Conservation (phyloP, 2,329 filamentous ascomycete species). For the Lojkania enalia region DNA sequence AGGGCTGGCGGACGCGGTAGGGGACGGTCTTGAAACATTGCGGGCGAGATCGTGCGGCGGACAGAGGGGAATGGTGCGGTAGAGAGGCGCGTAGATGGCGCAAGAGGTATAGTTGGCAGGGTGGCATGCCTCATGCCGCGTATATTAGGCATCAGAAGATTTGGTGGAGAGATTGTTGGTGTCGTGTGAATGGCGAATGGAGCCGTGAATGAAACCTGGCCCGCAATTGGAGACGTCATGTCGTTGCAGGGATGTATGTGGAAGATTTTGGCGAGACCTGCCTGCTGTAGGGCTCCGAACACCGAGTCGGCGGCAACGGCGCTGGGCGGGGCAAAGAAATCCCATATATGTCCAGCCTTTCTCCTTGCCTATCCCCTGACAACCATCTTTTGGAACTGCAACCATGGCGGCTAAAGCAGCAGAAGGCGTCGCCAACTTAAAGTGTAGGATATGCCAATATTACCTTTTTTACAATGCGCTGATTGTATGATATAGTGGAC, state of each 20-base stretch:
- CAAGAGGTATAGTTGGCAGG: slow-evolving; percentile 39
- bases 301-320: slow-evolving; percentile 14
- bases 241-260: slow-evolving; percentile 10
- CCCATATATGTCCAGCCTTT: not conserved
- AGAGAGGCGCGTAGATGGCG: slow-evolving; percentile 17
- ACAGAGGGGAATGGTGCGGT: slow-evolving; percentile 2
- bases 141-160: not conserved
- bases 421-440: slow-evolving; percentile 43
- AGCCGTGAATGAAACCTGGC: not conserved
- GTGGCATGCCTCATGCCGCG: slow-evolving; percentile 67
- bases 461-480: too few species aligned
- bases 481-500: too few species aligned
- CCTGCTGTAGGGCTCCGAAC: slow-evolving; percentile 10
- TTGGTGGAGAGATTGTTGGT: not conserved
- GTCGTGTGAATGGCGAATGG: not conserved
- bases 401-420: slow-evolving; percentile 45
- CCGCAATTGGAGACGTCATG: slow-evolving; percentile 31
- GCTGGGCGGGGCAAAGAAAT: slow-evolving; percentile 2
- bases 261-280: slow-evolving; percentile 16
- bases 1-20: not conserved
- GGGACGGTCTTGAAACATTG: not conserved
- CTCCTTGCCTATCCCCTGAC: not conserved
- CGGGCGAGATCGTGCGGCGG: not conserved
- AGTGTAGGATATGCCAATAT: slow-evolving; percentile 31
- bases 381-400: slow-evolving; percentile 3